Base-by-base conservation (phyloP, 805 yeast species). In the Saturnispora galanensis region DNA sequence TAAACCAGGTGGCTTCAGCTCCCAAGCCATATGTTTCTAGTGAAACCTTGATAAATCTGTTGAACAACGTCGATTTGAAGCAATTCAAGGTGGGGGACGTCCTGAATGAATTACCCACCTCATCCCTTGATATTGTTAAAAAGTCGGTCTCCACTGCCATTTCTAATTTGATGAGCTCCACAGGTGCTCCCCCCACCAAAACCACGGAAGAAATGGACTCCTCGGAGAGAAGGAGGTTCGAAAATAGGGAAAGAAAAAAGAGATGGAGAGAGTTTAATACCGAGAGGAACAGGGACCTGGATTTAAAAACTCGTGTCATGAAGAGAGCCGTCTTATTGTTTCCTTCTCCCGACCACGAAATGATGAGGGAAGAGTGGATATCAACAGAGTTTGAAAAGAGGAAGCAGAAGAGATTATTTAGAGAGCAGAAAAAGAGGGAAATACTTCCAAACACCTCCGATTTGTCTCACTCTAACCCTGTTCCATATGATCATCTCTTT, bases 251-350 rank as follows among this genome's bases (percentile, higher is more conserved):
- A 44, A 67, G 95, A 16, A 86, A 86, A 65, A 80, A 83, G 64
- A 74, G 76, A 52, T 86, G 95, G 95, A 70, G 95, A 55, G 89
- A 79, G 51, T 79, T 76, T 26, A 87, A 90, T 57, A 73, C 76
- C 8, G 81, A 81, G 48, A 71, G 93, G 51, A 89, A 89, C 61
- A 81, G 85, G 65, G 96, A 88, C 59, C 82, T 86, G 55, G 97
- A 90, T 57, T 67, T 90, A 44, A 71, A 95, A 42, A 77, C 84
- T 0, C 69, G 97, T 45, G 80, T 90, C 16, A 71, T 75, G 50
- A 81, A 81, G 51, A 69, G 93, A 35, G 96, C 97, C 0, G 68
- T 65, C 33, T 64, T 63, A 15, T 63, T 81, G 52, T 88, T 77
- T 64, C 93, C 95, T 1, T 73, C 68, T 9, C 68, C 63, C 0